A percentile compares a stretch with the other conserved stretches of the same genome.
phyloP scores from a whole-genome alignment of 1,284 basidiomycete genomes.

The Takashimella koratensis region DNA sequence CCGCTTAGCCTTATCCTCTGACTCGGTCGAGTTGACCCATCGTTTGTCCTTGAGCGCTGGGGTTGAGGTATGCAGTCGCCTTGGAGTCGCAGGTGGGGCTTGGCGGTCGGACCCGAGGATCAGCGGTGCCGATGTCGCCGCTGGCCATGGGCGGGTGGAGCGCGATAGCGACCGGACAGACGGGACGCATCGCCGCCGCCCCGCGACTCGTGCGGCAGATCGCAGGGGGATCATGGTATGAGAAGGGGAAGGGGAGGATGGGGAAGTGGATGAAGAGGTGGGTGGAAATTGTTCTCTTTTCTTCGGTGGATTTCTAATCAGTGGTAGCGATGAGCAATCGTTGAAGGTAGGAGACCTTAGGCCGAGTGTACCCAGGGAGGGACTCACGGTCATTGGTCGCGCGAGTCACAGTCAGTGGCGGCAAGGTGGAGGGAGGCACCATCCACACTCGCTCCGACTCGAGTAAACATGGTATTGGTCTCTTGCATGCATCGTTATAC shows the following conservation, averaged over 20 bases:
- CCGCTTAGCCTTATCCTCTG: constrained; percentile 14
- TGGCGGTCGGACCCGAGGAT: too few relatives aligned
- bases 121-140: constrained; percentile 11
- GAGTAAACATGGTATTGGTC: too few relatives aligned
- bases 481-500: too few relatives aligned
- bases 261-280: neutral
- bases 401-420: neutral
- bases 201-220: constrained; percentile 14
- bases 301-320: too few relatives aligned
- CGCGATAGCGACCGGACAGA: constrained; percentile 14
- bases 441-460: too few relatives aligned
- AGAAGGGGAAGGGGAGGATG: constrained; percentile 4
- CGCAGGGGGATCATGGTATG: constrained; percentile 28
- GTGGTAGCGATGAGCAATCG: neutral
- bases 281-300: neutral
- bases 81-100: constrained; percentile 2
- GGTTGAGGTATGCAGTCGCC: constrained; percentile 25
- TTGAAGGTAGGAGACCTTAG: too few relatives aligned
- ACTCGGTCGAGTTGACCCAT: constrained; percentile 40
- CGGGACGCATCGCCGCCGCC: constrained; percentile 7
- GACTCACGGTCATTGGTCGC: neutral
- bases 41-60: constrained; percentile 34
- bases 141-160: constrained; percentile 10
- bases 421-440: too few relatives aligned
- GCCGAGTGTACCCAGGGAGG: too few relatives aligned